Evolutionary conservation across 768 basidiomycete genomes (phyloP).

Genomic region (Lentinula boryana): DNA sequence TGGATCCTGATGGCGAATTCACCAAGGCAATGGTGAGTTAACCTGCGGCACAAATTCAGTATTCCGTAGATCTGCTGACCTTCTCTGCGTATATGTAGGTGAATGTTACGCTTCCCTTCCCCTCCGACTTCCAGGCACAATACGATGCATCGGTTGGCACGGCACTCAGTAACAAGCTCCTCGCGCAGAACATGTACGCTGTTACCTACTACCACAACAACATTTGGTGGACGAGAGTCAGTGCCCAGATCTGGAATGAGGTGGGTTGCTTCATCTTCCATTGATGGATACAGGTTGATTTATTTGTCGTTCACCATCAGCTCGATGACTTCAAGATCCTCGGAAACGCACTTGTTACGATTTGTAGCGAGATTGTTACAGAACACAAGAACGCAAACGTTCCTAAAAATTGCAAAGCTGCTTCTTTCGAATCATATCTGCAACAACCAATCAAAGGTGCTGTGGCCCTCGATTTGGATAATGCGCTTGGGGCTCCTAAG

Average conservation of each 20-base stretch:
- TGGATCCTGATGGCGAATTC: conserved; percentile 46
- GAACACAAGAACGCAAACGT: neutral
- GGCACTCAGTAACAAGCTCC: conserved; percentile 20
- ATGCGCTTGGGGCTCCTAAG: neutral
- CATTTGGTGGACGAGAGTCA: conserved; percentile 33
- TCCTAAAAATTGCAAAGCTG: neutral
- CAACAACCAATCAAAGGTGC: neutral
- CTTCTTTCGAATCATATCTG: neutral
- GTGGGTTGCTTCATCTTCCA: conserved; percentile 12
- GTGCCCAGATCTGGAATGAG: conserved; percentile 36
- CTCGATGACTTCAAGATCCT: conserved; percentile 12
- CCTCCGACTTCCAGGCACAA: conserved; percentile 12
- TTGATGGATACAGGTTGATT: neutral
- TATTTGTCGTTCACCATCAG: neutral
- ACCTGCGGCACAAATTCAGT: neutral
- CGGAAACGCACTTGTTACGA: conserved; percentile 4
- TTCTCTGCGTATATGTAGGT: conserved; percentile 13
- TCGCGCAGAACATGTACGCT: conserved; percentile 23
- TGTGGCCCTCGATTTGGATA: neutral
- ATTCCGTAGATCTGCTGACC: neutral
- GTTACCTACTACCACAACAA: conserved; percentile 28
- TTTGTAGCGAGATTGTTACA: conserved; percentile 4
- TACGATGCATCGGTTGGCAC: conserved; percentile 12
- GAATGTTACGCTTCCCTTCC: conserved; percentile 28
- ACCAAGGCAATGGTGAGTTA: conserved; percentile 62